Evolutionary conservation across 139 green algal genomes (phyloP).

Genomic region (Picochlorum sp.): DNA sequence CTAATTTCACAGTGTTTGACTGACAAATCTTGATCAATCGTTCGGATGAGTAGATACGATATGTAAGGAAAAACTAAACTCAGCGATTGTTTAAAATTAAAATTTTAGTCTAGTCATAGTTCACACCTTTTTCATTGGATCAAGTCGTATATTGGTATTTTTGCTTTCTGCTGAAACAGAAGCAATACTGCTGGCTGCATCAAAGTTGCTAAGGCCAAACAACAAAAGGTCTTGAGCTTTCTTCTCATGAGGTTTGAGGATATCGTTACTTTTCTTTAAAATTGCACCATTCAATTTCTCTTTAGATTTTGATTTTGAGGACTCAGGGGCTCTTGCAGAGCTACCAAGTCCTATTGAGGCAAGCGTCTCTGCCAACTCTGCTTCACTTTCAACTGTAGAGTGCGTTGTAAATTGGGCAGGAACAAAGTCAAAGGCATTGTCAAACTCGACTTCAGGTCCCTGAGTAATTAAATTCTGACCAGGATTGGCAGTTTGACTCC

Average conservation of each 20-base stretch:
- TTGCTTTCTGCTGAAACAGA: not conserved
- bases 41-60: no score
- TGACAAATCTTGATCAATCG: no score
- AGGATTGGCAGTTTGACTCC: not conserved
- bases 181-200: not conserved
- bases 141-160: no score
- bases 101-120: no score
- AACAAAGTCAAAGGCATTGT: not conserved
- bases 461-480: not conserved
- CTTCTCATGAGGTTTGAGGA: not conserved
- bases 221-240: not conserved
- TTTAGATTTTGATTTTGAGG: no score
- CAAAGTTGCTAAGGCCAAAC: not conserved
- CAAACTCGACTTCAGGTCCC: not conserved
- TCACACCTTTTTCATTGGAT: no score
- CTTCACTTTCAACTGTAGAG: not conserved
- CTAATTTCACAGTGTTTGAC: slow-evolving; percentile 23
- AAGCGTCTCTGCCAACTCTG: not conserved
- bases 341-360: not conserved
- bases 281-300: no score
- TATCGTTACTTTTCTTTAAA: no score
- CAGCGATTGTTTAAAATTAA: no score
- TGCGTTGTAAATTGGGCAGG: not conserved
- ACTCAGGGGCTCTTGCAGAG: no score
- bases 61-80: no score